phyloP scores from a whole-genome alignment of 306 rosid species.

The Cicer arietinum region DNA sequence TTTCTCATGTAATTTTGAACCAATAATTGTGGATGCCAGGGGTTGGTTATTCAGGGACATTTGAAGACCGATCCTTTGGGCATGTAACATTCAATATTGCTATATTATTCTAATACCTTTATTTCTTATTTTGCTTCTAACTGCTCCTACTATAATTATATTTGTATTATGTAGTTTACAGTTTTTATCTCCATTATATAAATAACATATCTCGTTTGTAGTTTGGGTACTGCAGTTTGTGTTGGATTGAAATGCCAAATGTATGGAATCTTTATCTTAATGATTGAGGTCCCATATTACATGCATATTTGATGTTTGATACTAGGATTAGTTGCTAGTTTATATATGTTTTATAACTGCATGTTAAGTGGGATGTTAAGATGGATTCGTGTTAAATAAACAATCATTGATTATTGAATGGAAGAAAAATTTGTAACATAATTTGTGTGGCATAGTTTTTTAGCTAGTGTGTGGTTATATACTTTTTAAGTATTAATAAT shows the following conservation, averaged over 20 bases:
- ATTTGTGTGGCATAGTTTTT: not conserved
- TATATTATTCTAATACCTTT: conserved; percentile 44
- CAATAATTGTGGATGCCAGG: conserved; percentile 51
- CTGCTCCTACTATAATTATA: not conserved
- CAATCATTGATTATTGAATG: not conserved
- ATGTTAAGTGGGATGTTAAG: not conserved
- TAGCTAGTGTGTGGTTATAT: conserved; percentile 26
- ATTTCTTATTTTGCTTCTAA: not conserved
- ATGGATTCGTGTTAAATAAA: not conserved
- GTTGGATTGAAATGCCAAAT: conserved; percentile 4
- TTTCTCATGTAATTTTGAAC: conserved; percentile 52
- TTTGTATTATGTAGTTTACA: not conserved
- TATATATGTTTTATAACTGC: not conserved
- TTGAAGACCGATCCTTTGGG: conserved; percentile 53
- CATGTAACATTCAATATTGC: conserved; percentile 53
- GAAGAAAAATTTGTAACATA: not conserved
- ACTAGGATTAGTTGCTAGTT: not conserved
- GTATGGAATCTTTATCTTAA: not conserved
- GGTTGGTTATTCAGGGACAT: conserved; percentile 43
- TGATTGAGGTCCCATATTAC: not conserved
- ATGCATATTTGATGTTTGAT: not conserved
- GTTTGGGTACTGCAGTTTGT: not conserved
- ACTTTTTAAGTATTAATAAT: conserved; percentile 1
- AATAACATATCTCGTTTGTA: not conserved
- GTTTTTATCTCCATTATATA: not conserved